Conservation (phyloP, 257 asterid genomes). For the Ligustrum vulgare region DNA sequence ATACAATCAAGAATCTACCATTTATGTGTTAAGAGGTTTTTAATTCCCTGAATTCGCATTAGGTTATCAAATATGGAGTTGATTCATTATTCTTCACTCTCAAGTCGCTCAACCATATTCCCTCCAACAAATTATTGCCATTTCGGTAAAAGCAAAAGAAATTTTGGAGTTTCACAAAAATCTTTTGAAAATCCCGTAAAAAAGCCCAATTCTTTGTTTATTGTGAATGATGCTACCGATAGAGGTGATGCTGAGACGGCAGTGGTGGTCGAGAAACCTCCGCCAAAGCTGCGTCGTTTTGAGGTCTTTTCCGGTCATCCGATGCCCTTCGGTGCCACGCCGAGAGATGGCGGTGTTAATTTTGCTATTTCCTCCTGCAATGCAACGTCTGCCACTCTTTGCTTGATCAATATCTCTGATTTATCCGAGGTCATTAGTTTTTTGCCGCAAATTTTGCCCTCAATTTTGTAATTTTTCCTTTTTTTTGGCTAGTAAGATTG, state of each 20-base stretch:
- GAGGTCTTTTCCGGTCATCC: slow-evolving; percentile 73
- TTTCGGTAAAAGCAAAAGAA: not conserved
- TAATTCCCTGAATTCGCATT: not conserved
- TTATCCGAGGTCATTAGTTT: slow-evolving; percentile 50
- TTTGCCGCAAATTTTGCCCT: not conserved
- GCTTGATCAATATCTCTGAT: slow-evolving; percentile 68
- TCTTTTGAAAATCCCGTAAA: not conserved
- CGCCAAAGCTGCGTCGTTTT: slow-evolving; percentile 36
- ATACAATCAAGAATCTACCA: not conserved
- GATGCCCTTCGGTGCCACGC: slow-evolving; percentile 90
- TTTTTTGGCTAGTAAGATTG: not conserved
- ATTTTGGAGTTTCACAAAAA: slow-evolving; percentile 23
- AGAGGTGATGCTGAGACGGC: slow-evolving; percentile 57
- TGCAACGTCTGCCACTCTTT: slow-evolving; percentile 73
- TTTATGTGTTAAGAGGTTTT: not conserved
- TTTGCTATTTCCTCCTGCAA: slow-evolving; percentile 63
- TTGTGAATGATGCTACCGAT: slow-evolving; percentile 32
- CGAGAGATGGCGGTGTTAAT: slow-evolving; percentile 81
- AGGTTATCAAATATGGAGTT: slow-evolving; percentile 27
- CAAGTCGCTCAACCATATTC: slow-evolving; percentile 24
- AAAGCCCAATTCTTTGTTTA: slow-evolving; percentile 16
- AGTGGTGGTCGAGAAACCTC: slow-evolving; percentile 68
- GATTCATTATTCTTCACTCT: slow-evolving; percentile 28
- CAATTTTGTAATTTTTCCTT: not conserved
- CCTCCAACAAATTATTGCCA: not conserved